Percentiles rank a stretch among this genome's conserved stretches.
Conservation (phyloP, 2,329 filamentous ascomycete species). For the Sporothrix sp. region DNA sequence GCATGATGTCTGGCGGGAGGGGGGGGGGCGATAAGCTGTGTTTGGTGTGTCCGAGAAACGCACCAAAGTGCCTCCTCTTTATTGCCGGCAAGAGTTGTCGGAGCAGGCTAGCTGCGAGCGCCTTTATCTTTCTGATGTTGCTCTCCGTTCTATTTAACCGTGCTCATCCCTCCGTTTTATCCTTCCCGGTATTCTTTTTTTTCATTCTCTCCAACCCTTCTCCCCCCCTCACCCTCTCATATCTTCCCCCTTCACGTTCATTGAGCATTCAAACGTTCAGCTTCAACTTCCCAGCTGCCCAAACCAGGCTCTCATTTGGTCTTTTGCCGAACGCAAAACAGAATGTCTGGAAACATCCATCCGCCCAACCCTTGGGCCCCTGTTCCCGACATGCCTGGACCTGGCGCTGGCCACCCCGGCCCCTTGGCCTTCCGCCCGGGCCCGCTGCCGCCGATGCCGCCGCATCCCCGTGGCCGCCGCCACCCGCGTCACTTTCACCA, state of each 20-base stretch:
- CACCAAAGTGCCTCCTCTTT: background rate
- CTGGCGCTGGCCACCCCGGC: conserved; percentile 29
- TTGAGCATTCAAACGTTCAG: background rate
- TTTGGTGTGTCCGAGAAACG: background rate
- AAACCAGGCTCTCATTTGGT: background rate
- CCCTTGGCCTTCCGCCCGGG: conserved; percentile 10
- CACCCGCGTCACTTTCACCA: conserved; percentile 5
- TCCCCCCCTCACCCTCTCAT: background rate
- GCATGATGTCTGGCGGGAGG: background rate
- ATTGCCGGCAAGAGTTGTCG: background rate
- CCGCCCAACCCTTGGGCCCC: background rate
- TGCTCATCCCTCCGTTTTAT: background rate
- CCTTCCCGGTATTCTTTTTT: background rate
- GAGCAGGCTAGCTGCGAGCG: too few relatives aligned
- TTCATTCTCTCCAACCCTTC: background rate
- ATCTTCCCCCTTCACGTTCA: background rate
- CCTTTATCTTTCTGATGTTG: too few relatives aligned
- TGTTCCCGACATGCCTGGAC: conserved; percentile 7
- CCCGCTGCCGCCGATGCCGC: conserved; percentile 14
- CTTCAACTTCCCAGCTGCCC: background rate
- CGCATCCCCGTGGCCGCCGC: conserved; percentile 14
- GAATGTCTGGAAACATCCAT: conserved; percentile 5
- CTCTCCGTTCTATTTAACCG: conserved; percentile 8
- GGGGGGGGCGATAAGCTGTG: conserved; percentile 5
- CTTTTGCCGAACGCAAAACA: conserved; percentile 1